These are phyloP conservation scores for Abortiporus biennis DNA, from an alignment of 1,284 basidiomycete species.

Conservation along the genomic window DNA sequence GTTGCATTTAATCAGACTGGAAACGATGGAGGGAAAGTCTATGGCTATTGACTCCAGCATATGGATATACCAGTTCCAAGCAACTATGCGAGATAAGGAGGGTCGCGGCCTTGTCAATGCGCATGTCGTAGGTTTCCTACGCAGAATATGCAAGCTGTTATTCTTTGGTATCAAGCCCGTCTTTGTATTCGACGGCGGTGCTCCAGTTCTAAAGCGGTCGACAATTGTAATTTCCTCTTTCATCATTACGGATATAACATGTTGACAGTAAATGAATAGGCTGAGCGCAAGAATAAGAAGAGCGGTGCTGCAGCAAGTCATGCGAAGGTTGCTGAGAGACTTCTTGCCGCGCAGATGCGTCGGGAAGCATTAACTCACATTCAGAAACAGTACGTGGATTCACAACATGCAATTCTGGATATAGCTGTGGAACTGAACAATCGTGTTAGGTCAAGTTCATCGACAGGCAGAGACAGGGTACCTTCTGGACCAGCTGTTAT, in stretches of 20 bases:
- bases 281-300: conserved; percentile 84
- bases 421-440: background rate
- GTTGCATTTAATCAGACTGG: conserved; percentile 52
- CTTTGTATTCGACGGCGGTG: conserved; percentile 96
- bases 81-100: conserved; percentile 97
- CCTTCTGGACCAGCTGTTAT: conserved; percentile 37
- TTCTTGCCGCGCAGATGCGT: conserved; percentile 92
- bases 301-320: conserved; percentile 81
- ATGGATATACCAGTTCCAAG: conserved; percentile 99
- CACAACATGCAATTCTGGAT: background rate
- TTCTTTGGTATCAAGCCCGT: conserved; percentile 97
- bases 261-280: conserved; percentile 35
- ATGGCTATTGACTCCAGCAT: conserved; percentile 98
- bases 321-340: conserved; percentile 80
- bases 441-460: background rate
- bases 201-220: conserved; percentile 79
- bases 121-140: conserved; percentile 91
- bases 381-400: conserved; percentile 29
- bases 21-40: conserved; percentile 85
- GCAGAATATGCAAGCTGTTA: conserved; percentile 90
- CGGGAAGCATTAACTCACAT: conserved; percentile 83
- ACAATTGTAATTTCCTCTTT: conserved; percentile 69
- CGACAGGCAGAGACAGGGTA: conserved; percentile 40
- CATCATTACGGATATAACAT: background rate
- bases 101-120: conserved; percentile 89